Conservation (phyloP, 371 early-diverging fungal genomes). For the Syncephalastrum monosporum region DNA sequence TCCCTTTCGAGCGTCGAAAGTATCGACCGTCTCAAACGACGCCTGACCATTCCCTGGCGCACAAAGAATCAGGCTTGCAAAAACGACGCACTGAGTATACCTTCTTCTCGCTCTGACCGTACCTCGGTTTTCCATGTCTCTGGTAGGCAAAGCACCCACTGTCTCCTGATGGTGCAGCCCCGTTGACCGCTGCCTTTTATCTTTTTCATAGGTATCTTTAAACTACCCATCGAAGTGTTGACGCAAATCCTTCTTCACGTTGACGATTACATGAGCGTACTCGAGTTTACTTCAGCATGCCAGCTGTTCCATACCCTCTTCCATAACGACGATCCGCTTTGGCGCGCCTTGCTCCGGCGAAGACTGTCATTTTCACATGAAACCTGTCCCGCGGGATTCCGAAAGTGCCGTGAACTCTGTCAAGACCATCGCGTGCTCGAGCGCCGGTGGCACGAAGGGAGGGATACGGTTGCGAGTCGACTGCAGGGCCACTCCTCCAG, state of each 20-base stretch:
- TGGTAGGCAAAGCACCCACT: too few relatives aligned
- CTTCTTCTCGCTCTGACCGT: too few relatives aligned
- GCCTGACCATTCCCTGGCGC: too few relatives aligned
- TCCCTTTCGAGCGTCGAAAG: too few relatives aligned
- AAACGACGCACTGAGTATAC: too few relatives aligned
- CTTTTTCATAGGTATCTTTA: background rate
- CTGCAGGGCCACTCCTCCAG: constrained; percentile 41
- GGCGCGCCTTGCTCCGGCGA: constrained; percentile 18
- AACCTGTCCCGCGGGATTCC: constrained; percentile 1
- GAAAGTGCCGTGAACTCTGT: constrained; percentile 18
- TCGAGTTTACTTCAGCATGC: constrained; percentile 23
- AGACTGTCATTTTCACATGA: constrained; percentile 13
- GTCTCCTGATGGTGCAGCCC: too few relatives aligned
- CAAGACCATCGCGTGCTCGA: constrained; percentile 22
- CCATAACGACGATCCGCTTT: constrained; percentile 20
- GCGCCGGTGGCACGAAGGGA: constrained; percentile 33
- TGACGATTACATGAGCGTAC: constrained; percentile 15
- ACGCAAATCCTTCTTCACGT: constrained; percentile 20
- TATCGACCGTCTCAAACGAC: too few relatives aligned
- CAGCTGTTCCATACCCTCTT: constrained; percentile 16
- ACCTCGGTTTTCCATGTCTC: too few relatives aligned
- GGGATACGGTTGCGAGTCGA: too few relatives aligned
- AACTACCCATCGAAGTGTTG: constrained; percentile 30
- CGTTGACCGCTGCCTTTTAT: too few relatives aligned
- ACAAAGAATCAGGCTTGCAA: too few relatives aligned